Percentiles rank a stretch among this genome's conserved stretches.
These are phyloP conservation scores for Brassica incana DNA, from an alignment of 345 rosid genomes.

Conservation along the genomic window DNA sequence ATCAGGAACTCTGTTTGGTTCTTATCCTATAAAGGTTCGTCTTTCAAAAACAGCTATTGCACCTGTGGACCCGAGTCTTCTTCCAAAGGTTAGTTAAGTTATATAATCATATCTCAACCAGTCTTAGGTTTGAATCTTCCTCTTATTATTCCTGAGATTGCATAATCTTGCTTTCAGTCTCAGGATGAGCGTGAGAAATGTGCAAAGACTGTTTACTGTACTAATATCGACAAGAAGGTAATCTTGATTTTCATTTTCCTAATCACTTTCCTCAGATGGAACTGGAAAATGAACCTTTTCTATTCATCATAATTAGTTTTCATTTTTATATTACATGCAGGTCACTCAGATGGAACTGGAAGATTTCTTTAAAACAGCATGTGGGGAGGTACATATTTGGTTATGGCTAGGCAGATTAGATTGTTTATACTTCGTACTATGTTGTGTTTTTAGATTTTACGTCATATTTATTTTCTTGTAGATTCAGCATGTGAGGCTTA, in stretches of 20 bases:
- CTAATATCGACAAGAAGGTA: conserved; percentile 91
- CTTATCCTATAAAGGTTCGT: no score
- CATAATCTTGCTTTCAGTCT: conserved; percentile 43
- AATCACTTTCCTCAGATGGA: not conserved
- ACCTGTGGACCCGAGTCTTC: conserved; percentile 36
- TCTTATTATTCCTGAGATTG: not conserved
- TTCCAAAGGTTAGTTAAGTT: conserved; percentile 57
- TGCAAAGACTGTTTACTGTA: conserved; percentile 83
- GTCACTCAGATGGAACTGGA: conserved; percentile 70
- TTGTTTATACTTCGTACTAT: not conserved
- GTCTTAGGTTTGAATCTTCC: not conserved
- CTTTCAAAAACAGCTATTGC: conserved; percentile 51
- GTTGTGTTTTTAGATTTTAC: not conserved
- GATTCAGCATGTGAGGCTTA: conserved; percentile 74
- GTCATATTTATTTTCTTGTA: conserved; percentile 18
- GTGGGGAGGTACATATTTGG: conserved; percentile 77
- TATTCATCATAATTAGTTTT: not conserved
- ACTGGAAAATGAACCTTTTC: not conserved
- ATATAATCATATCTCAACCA: not conserved
- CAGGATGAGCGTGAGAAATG: conserved; percentile 92
- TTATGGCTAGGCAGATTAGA: not conserved
- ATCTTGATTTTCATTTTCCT: not conserved
- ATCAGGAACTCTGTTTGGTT: no score
- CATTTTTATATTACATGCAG: conserved; percentile 36
- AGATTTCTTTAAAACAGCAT: conserved; percentile 69